Evolutionary conservation across 2,329 filamentous ascomycete species (phyloP).

Genomic region (Trichoderma oligosporum): DNA sequence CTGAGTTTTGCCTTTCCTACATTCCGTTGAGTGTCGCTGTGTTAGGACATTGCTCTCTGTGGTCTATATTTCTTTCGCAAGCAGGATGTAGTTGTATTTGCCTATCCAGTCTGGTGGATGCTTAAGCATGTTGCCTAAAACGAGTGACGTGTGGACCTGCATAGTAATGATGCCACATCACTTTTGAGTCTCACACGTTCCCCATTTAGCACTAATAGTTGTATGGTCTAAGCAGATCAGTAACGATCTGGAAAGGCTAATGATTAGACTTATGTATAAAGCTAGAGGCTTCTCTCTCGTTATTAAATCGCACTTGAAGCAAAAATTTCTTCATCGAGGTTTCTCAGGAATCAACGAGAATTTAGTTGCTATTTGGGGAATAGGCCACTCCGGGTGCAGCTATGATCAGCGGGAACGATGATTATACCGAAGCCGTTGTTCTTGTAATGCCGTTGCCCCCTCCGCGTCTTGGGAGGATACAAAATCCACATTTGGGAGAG

Average conservation of each 20-base stretch:
- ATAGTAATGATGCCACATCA: not conserved
- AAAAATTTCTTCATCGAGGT: not conserved
- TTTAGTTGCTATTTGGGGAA: not conserved
- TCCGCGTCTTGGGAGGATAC: not conserved
- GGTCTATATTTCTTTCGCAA: no score
- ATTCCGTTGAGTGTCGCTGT: no score
- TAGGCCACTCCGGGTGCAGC: not conserved
- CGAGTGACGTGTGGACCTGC: not conserved
- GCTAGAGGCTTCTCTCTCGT: no score
- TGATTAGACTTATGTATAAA: no score
- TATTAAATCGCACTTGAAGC: not conserved
- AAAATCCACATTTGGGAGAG: not conserved
- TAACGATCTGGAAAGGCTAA: no score
- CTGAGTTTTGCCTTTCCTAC: no score
- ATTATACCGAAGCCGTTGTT: not conserved
- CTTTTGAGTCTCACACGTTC: no score
- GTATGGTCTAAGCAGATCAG: no score
- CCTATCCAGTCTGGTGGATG: not conserved
- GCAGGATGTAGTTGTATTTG: not conserved
- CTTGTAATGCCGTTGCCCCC: not conserved
- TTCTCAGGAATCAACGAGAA: not conserved
- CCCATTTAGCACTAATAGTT: no score
- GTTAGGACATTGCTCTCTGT: no score
- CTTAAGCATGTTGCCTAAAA: not conserved
- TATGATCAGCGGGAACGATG: not conserved